phyloP scores from a whole-genome alignment of 352 stramenopile genomes.

The Phytophthora pinifolia region DNA sequence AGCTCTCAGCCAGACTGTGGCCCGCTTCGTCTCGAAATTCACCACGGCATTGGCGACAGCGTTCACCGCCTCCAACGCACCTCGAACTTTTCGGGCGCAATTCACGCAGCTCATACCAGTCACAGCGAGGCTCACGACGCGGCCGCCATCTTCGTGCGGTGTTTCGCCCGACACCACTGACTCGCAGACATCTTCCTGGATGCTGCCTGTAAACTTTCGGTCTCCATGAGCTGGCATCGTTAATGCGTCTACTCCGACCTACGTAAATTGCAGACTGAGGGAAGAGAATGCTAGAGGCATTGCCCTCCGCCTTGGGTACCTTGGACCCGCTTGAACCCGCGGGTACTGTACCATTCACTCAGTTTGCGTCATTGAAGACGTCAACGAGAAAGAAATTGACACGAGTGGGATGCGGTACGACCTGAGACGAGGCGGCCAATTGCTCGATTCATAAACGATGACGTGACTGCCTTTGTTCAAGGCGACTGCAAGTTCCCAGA shows the following conservation, averaged over 20 bases:
- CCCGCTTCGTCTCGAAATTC: constrained; percentile 76
- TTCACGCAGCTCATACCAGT: constrained; percentile 89
- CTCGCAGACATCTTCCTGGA: too few species aligned
- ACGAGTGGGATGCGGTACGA: constrained; percentile 23
- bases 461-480: too few species aligned
- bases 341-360: constrained; percentile 12
- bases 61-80: constrained; percentile 56
- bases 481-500: constrained; percentile 23
- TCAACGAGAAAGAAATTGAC: constrained; percentile 21
- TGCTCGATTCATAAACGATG: not conserved
- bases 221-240: not conserved
- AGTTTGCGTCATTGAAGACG: constrained; percentile 22
- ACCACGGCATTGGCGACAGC: constrained; percentile 67
- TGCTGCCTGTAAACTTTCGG: not conserved
- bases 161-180: too few species aligned
- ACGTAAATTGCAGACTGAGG: constrained; percentile 11
- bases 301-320: too few species aligned
- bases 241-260: not conserved
- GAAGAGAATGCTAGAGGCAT: not conserved
- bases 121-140: constrained; percentile 18
- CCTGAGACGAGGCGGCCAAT: constrained; percentile 7
- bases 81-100: constrained; percentile 82
- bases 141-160: not conserved
- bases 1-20: constrained; percentile 55
- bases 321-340: constrained; percentile 6